Conservation (phyloP, 106 monocot species). For the Acorus calamus region DNA sequence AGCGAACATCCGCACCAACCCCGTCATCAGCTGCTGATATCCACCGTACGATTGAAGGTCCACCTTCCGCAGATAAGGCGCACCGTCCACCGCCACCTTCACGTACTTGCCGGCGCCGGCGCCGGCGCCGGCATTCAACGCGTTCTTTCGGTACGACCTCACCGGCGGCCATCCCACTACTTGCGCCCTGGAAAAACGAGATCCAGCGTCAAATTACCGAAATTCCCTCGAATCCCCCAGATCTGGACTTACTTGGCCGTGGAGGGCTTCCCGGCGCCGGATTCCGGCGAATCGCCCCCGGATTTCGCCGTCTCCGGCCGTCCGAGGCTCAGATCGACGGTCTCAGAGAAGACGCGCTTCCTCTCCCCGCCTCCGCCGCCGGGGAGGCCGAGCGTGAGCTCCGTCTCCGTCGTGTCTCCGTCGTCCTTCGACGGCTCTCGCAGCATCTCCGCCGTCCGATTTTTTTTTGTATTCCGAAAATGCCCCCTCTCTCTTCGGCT, state of each 20-base stretch:
- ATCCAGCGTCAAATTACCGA: too few relatives aligned
- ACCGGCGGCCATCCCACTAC: conserved; percentile 1
- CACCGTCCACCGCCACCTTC: conserved; percentile 3
- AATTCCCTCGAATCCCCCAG: too few relatives aligned
- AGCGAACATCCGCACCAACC: conserved; percentile 1
- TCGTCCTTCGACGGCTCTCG: conserved; percentile 50
- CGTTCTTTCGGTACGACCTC: background rate
- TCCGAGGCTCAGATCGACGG: conserved; percentile 30
- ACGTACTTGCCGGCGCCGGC: background rate
- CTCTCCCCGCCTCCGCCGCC: conserved; percentile 30
- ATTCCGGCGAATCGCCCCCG: conserved; percentile 7
- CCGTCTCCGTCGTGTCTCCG: conserved; percentile 69
- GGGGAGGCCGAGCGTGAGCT: conserved; percentile 44
- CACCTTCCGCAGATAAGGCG: background rate
- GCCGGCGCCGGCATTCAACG: background rate
- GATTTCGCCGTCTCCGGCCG: background rate
- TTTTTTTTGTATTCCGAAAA: too few relatives aligned
- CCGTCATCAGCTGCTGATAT: background rate
- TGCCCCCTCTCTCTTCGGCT: too few relatives aligned
- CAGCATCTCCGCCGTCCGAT: conserved; percentile 19
- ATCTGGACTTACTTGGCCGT: conserved; percentile 36
- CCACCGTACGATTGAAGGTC: background rate
- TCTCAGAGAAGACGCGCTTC: conserved; percentile 46
- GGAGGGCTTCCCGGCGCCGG: conserved; percentile 31
- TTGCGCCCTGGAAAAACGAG: background rate